phyloP scores from a whole-genome alignment of 164 flowering plant species.

The Nymphaea colorata region DNA sequence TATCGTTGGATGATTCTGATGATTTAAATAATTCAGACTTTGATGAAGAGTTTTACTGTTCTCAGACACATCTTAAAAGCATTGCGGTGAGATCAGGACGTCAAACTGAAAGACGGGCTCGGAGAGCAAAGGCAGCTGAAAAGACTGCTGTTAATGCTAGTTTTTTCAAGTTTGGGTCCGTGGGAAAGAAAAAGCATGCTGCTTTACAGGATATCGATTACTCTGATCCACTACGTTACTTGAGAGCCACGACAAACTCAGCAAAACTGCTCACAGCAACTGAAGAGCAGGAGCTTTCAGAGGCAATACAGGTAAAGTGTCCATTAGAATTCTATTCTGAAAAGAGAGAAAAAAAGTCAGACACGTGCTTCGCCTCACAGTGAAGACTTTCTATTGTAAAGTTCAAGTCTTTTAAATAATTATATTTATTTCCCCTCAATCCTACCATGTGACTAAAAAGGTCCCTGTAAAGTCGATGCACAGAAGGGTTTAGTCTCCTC shows the following conservation, averaged over 20 bases:
- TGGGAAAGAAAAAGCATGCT: conserved; percentile 45
- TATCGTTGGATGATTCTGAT: conserved; percentile 1
- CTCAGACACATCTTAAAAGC: conserved; percentile 17
- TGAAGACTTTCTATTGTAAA: too few relatives aligned
- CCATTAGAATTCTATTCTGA: not conserved
- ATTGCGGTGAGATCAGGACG: conserved; percentile 68
- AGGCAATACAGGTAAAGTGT: conserved; percentile 68
- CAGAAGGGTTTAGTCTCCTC: not conserved
- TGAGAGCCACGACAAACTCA: conserved; percentile 50
- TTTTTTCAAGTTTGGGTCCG: conserved; percentile 39
- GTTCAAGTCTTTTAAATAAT: too few relatives aligned
- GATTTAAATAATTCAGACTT: conserved; percentile 34
- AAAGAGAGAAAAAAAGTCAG: not conserved
- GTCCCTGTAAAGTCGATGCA: not conserved
- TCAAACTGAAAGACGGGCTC: conserved; percentile 60
- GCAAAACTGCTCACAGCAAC: conserved; percentile 65
- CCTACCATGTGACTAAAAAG: not conserved
- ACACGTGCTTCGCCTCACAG: too few relatives aligned
- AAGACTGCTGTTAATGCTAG: conserved; percentile 42
- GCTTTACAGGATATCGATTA: conserved; percentile 50
- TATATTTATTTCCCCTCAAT: too few relatives aligned
- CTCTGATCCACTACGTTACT: conserved; percentile 62
- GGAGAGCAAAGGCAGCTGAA: conserved; percentile 64
- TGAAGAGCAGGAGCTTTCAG: conserved; percentile 67
- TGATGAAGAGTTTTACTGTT: conserved; percentile 32